Evolutionary conservation across 1,139 yeast genomes (phyloP), one percentile per base, ranked within the genome.

Genomic region (Candida pseudocylindracea): DNA sequence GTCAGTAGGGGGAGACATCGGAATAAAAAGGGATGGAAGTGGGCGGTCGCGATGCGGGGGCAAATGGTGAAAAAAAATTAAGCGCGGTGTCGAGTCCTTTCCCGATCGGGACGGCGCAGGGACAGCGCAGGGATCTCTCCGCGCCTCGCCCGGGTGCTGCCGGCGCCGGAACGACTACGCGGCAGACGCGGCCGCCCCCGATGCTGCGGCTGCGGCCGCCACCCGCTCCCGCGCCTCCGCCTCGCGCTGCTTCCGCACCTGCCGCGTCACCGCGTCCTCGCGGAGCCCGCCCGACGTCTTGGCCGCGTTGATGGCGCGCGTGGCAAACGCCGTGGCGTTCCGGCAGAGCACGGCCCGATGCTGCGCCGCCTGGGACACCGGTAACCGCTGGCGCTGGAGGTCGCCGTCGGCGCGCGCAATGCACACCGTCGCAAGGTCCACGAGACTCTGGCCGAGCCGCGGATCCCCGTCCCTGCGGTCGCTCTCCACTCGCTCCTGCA

Each of bases 401-500:
- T 65, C 72, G 6, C 65, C 53, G 42, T 67, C 73, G 2, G 69
- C 59, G 34, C 72, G 47, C 29, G 63, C 68, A 24, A 66, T 59
- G 29, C 57, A 44, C 1, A 66, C 47, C 5, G 59, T 54, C 38
- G 67, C 51, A 2, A 64, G 39, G 36, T 60, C 63, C 8, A 59
- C 50, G 9, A 62, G 50, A 20, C 59, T 38, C 1, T 50, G 39
- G 1, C 66, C 66, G 28, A 56, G 25, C 9, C 41, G 41, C 11
- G 27, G 13, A 15, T 6, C 6, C 6, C 6, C 6, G 20, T 6
- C 20, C 6, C 6, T 6, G 6, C 6, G 4, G 20, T 15, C 20
- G 20, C 20, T 15, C 20, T 15, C 20, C 31, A 41, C 42, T 12
- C 44, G 35, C 2, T 31, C 37, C 25, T 38, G 50, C 8, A 63